A percentile compares a stretch with the other conserved stretches of the same genome.
These are phyloP conservation scores for Exophiala viscosa DNA, from an alignment of 2,329 filamentous ascomycete species.

Conservation along the genomic window DNA sequence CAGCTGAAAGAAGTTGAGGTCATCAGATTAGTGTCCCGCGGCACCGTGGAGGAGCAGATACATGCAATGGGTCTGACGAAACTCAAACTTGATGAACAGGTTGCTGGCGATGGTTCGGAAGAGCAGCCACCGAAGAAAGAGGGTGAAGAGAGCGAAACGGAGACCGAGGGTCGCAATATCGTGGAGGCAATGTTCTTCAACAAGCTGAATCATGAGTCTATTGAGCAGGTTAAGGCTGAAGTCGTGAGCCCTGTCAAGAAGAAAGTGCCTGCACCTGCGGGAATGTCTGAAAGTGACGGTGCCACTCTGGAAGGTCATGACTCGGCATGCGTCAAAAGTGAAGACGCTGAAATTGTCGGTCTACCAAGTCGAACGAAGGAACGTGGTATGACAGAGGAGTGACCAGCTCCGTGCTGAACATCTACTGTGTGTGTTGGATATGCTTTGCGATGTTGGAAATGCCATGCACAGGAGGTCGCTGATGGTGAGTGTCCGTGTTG, in stretches of 20 bases:
- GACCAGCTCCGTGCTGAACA: too few relatives aligned
- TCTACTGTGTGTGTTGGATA: too few relatives aligned
- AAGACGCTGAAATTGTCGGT: too few relatives aligned
- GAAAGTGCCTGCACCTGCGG: neutral
- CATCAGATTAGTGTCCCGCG: conserved; percentile 72
- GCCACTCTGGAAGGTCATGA: too few relatives aligned
- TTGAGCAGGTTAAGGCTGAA: conserved; percentile 21
- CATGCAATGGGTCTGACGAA: conserved; percentile 89
- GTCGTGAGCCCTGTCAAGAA: conserved; percentile 13
- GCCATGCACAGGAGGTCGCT: too few relatives aligned
- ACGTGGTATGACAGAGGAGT: too few relatives aligned
- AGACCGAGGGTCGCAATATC: conserved; percentile 48
- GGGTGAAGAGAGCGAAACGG: conserved; percentile 33
- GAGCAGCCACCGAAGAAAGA: conserved; percentile 20
- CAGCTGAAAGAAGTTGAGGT: conserved; percentile 90
- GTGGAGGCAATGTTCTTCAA: conserved; percentile 50
- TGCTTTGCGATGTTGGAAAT: too few relatives aligned
- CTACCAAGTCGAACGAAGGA: too few relatives aligned
- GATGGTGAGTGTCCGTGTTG: too few relatives aligned
- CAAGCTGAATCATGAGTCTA: conserved; percentile 32
- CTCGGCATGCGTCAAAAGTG: too few relatives aligned
- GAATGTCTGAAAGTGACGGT: too few relatives aligned
- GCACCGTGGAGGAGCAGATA: conserved; percentile 90
- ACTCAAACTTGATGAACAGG: conserved; percentile 76
- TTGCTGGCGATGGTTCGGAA: conserved; percentile 56